Conservation (phyloP, 306 rosid species). For the Rubus parviflorus region DNA sequence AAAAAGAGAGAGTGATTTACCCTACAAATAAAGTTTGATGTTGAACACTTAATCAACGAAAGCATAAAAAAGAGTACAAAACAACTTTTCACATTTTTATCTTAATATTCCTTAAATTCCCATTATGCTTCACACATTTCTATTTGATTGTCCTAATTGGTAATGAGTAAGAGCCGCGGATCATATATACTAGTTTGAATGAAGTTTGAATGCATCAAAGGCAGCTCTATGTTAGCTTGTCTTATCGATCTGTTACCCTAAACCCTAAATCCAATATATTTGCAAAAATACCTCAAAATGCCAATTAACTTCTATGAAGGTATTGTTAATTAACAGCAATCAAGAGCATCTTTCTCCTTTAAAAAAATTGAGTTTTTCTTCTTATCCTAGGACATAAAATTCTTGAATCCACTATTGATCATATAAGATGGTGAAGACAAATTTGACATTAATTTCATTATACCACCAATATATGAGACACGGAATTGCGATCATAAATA, state of each 20-base stretch:
- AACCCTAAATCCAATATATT: no score
- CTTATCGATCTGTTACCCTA: no score
- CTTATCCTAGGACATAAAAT: not conserved
- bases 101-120: conserved; percentile 21
- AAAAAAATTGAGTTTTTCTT: no score
- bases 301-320: no score
- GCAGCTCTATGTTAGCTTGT: not conserved
- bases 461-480: not conserved
- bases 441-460: not conserved
- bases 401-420: not conserved
- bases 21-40: conserved; percentile 63
- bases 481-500: not conserved
- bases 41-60: conserved; percentile 31
- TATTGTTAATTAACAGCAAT: no score
- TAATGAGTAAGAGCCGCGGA: conserved; percentile 24
- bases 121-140: not conserved
- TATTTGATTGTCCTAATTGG: not conserved
- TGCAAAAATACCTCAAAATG: no score
- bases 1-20: conserved; percentile 57
- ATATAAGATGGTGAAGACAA: no score
- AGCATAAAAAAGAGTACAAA: conserved; percentile 39
- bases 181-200: not conserved
- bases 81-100: conserved; percentile 39
- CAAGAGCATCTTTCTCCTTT: no score
- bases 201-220: conserved; percentile 4